Conservation (phyloP, 768 basidiomycete genomes). For the Dioszegia aurantiaca region DNA sequence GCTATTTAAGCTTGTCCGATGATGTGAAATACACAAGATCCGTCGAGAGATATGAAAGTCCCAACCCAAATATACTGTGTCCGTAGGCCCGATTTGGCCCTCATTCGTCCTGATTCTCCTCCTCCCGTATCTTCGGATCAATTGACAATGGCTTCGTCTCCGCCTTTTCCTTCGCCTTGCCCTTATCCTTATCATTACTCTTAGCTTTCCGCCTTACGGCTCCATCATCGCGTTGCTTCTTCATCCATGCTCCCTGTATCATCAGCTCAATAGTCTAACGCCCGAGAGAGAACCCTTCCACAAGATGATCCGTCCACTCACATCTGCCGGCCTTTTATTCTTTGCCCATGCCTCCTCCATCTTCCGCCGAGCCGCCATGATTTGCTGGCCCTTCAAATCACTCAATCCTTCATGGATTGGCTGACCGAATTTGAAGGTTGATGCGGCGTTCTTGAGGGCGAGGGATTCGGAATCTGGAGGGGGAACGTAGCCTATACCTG, state of each 20-base stretch:
- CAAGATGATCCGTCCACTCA: no score
- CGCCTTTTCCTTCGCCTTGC: background rate
- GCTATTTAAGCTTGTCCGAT: no score
- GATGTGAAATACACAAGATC: background rate
- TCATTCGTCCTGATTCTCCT: background rate
- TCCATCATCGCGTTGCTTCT: slow-evolving; percentile 45
- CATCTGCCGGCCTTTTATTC: slow-evolving; percentile 50
- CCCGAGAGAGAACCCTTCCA: background rate
- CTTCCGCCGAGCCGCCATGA: slow-evolving; percentile 32
- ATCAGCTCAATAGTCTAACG: background rate
- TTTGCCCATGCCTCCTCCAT: slow-evolving; percentile 43
- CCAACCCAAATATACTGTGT: background rate
- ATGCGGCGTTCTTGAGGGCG: background rate
- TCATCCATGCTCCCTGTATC: slow-evolving; percentile 51
- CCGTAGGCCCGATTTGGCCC: background rate
- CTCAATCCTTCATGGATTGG: slow-evolving; percentile 33
- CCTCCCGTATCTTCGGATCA: background rate
- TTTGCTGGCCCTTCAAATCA: slow-evolving; percentile 2
- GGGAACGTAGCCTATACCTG: slow-evolving; percentile 44
- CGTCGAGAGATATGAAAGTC: no score
- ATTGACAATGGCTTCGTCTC: background rate
- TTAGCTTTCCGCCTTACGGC: slow-evolving; percentile 33
- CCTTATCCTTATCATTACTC: background rate
- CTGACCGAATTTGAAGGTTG: slow-evolving; percentile 25
- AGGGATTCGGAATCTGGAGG: background rate